Conservation (phyloP, 2,329 filamentous ascomycete genomes). For the Cryphonectria parasitica region DNA sequence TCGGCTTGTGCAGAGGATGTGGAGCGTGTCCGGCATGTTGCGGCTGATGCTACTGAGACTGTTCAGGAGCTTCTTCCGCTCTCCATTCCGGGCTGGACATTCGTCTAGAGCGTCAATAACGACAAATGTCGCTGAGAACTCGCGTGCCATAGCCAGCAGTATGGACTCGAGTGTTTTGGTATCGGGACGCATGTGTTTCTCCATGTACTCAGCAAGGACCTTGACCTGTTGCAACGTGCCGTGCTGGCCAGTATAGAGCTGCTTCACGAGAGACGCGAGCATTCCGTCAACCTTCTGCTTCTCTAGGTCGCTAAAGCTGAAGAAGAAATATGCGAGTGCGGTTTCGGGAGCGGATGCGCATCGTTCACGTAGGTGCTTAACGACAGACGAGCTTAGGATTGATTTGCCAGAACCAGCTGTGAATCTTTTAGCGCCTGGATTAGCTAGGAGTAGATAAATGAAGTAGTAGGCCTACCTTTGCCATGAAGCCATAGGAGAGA, state of each 20-base stretch:
- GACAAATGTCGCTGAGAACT: background rate
- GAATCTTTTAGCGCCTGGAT: background rate
- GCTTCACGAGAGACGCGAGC: conserved; percentile 32
- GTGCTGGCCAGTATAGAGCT: background rate
- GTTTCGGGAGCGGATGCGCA: background rate
- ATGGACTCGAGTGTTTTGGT: background rate
- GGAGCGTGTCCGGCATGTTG: background rate
- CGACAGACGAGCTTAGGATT: background rate
- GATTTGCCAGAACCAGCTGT: background rate
- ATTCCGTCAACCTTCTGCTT: conserved; percentile 30
- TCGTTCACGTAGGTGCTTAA: background rate
- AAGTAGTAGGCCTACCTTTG: background rate
- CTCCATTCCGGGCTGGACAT: background rate
- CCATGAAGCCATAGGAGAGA: background rate
- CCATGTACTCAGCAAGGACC: background rate
- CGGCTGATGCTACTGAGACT: background rate
- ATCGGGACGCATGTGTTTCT: background rate
- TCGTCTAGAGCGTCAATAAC: background rate
- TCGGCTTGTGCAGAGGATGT: background rate
- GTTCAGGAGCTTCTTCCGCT: background rate
- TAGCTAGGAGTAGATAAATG: background rate
- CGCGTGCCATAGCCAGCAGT: background rate
- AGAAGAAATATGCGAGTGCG: conserved; percentile 33
- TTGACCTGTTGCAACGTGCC: background rate
- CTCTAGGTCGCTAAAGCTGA: conserved; percentile 31